Evolutionary conservation across 2,329 filamentous ascomycete species (phyloP).

Genomic region (Epichloe bromicola): DNA sequence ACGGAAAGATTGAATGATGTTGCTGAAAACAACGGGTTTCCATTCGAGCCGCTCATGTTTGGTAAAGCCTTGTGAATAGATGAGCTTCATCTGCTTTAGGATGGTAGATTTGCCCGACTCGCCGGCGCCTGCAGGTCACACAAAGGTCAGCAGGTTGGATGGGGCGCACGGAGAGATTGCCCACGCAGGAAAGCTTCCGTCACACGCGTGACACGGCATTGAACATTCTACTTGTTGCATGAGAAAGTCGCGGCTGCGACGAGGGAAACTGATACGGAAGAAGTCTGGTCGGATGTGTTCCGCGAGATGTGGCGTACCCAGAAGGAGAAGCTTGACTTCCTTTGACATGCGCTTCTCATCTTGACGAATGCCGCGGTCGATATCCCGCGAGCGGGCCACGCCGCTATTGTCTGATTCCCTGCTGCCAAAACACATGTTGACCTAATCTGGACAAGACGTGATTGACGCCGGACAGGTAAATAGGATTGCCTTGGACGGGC

Average conservation of each 20-base stretch:
- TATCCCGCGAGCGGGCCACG: slow-evolving; percentile 52
- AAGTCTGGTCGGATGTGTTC: not conserved
- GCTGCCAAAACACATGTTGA: slow-evolving; percentile 51
- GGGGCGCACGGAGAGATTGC: not conserved
- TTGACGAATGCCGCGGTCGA: slow-evolving; percentile 72
- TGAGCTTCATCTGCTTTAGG: slow-evolving; percentile 97
- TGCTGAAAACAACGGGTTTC: slow-evolving; percentile 91
- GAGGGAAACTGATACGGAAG: not conserved
- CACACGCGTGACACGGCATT: slow-evolving; percentile 3
- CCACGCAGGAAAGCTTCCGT: not conserved
- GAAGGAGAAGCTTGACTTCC: slow-evolving; percentile 85
- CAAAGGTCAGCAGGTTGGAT: not conserved
- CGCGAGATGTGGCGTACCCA: slow-evolving; percentile 45
- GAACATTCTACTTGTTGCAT: not conserved
- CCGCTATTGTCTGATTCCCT: slow-evolving; percentile 34
- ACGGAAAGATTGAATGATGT: slow-evolving; percentile 84
- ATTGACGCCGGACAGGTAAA: not conserved
- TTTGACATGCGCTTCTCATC: slow-evolving; percentile 79
- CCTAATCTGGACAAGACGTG: not conserved
- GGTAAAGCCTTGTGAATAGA: slow-evolving; percentile 85
- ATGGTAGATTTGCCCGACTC: slow-evolving; percentile 89
- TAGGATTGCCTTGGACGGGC: not conserved
- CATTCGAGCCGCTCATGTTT: slow-evolving; percentile 84
- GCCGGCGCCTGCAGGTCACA: slow-evolving; percentile 58
- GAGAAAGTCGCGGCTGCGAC: not conserved